Evolutionary conservation across 441 rosid species (phyloP).

Genomic region (Oxalis stricta): DNA sequence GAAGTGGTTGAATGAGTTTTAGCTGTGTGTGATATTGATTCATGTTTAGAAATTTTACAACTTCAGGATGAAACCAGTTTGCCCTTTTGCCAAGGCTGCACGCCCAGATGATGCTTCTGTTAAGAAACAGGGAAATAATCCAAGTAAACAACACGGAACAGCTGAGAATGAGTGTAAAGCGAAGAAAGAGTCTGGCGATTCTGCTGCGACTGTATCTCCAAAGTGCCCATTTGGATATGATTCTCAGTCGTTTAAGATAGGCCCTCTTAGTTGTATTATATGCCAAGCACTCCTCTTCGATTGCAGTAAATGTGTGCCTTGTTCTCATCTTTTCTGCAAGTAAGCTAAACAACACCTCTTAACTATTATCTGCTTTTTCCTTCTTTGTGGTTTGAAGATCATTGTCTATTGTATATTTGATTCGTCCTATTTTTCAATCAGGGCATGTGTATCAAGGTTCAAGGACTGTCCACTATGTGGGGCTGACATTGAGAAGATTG

Average conservation of each 20-base stretch:
- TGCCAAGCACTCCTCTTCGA: slow-evolving; percentile 84
- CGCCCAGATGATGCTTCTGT: slow-evolving; percentile 42
- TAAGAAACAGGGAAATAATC: slow-evolving; percentile 20
- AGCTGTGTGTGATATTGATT: too few relatives aligned
- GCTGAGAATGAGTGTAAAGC: slow-evolving; percentile 17
- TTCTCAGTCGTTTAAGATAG: slow-evolving; percentile 77
- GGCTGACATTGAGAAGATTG: slow-evolving; percentile 79
- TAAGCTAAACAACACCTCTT: slow-evolving; percentile 18
- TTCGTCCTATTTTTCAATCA: slow-evolving; percentile 14
- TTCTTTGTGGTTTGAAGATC: not conserved
- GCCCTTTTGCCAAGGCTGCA: slow-evolving; percentile 55
- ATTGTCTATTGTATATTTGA: not conserved
- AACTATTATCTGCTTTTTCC: not conserved
- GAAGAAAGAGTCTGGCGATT: slow-evolving; percentile 25
- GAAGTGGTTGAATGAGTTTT: not conserved
- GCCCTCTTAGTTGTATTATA: slow-evolving; percentile 86
- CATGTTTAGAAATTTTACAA: too few relatives aligned
- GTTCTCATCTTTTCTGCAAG: slow-evolving; percentile 86
- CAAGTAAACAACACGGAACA: slow-evolving; percentile 16
- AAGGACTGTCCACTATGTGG: slow-evolving; percentile 93
- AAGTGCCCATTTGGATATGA: slow-evolving; percentile 92
- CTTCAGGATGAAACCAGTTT: slow-evolving; percentile 45
- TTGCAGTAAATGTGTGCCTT: slow-evolving; percentile 71
- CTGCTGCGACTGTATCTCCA: slow-evolving; percentile 31
- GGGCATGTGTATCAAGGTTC: slow-evolving; percentile 64